Evolutionary conservation across 23 red algal genomes (phyloP).

Genomic region (Gracilaria vermiculophylla): DNA sequence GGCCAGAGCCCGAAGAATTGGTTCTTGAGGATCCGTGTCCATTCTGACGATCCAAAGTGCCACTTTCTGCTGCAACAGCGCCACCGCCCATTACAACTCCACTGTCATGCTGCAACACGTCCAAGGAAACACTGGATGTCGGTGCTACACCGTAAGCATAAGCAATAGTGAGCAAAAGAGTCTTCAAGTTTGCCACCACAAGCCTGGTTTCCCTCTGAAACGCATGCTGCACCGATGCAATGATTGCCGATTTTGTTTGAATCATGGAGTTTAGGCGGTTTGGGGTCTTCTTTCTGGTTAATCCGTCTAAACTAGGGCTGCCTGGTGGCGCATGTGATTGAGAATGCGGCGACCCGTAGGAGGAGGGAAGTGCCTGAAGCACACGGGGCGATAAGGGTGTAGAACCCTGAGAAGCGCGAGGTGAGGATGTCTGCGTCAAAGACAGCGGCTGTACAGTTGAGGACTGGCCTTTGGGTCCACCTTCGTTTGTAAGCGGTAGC

Average conservation of each 20-base stretch:
- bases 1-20: background rate
- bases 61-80: slow-evolving; percentile 46
- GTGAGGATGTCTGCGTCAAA: background rate
- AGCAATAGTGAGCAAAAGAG: slow-evolving; percentile 43
- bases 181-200: slow-evolving; percentile 48
- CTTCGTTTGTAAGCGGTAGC: background rate
- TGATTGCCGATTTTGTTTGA: slow-evolving; percentile 47
- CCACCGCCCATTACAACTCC: slow-evolving; percentile 54
- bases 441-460: background rate
- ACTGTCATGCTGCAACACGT: background rate
- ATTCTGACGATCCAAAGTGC: slow-evolving; percentile 48
- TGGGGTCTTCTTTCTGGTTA: slow-evolving; percentile 54
- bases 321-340: slow-evolving; percentile 12
- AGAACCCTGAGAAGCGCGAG: background rate
- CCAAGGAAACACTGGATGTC: background rate
- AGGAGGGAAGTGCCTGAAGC: background rate
- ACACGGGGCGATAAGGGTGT: slow-evolving; percentile 6
- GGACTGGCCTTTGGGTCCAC: background rate
- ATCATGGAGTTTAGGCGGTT: slow-evolving; percentile 31
- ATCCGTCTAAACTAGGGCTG: slow-evolving; percentile 10
- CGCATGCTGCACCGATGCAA: slow-evolving; percentile 63
- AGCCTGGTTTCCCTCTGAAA: slow-evolving; percentile 59
- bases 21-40: background rate
- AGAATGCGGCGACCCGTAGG: background rate
- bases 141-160: slow-evolving; percentile 33